Evolutionary conservation across 2,329 filamentous ascomycete genomes (phyloP).

Genomic region (Xylariaceae sp.): DNA sequence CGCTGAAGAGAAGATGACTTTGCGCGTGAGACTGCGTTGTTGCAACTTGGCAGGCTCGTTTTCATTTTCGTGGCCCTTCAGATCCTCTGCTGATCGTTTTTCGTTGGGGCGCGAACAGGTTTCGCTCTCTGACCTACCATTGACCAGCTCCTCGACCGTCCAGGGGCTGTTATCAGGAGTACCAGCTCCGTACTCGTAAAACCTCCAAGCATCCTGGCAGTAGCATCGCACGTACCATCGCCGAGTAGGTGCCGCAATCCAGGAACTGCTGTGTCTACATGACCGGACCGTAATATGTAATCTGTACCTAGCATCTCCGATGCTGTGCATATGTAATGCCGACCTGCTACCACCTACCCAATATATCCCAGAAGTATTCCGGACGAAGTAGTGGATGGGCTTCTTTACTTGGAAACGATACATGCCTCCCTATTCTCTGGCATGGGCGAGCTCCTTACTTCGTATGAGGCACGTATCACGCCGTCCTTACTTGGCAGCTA

Average conservation of each 20-base stretch:
- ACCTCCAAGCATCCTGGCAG: background rate
- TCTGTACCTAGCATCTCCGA: slow-evolving; percentile 17
- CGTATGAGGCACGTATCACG: no score
- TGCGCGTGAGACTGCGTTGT: background rate
- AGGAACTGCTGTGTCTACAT: no score
- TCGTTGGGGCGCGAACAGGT: slow-evolving; percentile 4
- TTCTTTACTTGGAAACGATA: no score
- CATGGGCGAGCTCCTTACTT: no score
- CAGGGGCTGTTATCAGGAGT: no score
- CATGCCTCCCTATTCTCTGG: no score
- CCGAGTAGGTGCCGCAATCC: no score
- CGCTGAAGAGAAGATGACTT: slow-evolving; percentile 8
- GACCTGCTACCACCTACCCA: background rate
- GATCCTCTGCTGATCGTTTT: slow-evolving; percentile 2
- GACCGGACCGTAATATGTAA: slow-evolving; percentile 13
- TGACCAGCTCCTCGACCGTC: no score
- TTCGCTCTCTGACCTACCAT: background rate
- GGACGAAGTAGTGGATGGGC: no score
- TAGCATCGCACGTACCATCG: slow-evolving; percentile 21
- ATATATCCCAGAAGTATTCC: no score
- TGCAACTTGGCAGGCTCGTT: background rate
- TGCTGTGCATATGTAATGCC: slow-evolving; percentile 15
- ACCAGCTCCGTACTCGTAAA: no score
- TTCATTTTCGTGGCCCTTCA: background rate
- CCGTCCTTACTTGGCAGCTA: no score